Base-by-base conservation (phyloP, 2,329 filamentous ascomycete species). In the Phaeosphaeriaceae sp. region DNA sequence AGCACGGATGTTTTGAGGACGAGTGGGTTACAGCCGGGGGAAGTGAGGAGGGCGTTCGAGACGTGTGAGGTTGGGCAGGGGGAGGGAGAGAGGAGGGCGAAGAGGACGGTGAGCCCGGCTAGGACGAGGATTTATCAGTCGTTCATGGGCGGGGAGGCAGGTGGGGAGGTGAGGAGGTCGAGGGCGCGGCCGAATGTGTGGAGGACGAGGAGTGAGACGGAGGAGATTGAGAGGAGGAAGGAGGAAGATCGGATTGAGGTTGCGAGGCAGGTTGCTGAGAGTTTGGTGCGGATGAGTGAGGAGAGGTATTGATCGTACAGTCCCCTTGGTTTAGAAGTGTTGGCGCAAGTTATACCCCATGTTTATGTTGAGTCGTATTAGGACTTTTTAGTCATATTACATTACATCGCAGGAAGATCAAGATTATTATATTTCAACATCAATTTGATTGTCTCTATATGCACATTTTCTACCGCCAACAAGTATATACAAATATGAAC, bases 31-130 rank as follows among this genome's bases (percentile, higher is more conserved):
- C 51, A 55, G 52, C 56, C 55, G 1, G 69, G 70, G 13, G 53
- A 60, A 13, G 59, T 73, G 7, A 62, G 61, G 24, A 50, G 57
- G 42, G 57, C 54, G 1, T 74, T 72, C 58, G 67, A 72, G 53
- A 24, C 52, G 36, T 17, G 62, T 27, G 2, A 11, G 25, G 25
- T 6, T 31, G 25, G 25, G 25, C 6, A 31, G 25, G 25, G 25
- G 51, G 40, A 6, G 24, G 21, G 36, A 1, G 6, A 15, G 46
- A n/a, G 2, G 10, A 3, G 27, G 44, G 21, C 15, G 19, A 19
- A 15, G n/a, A 51, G 50, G 2, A 17, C 33, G 7, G 22, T 13
- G 19, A 55, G 33, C 41, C n/a, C 53, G n/a, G 20, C 42, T 1
- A 54, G 36, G 17, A 22, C 41, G 6, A 51, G 56, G 1, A 60